Evolutionary conservation across 345 rosid species (phyloP).

Genomic region (Salix suchowensis): DNA sequence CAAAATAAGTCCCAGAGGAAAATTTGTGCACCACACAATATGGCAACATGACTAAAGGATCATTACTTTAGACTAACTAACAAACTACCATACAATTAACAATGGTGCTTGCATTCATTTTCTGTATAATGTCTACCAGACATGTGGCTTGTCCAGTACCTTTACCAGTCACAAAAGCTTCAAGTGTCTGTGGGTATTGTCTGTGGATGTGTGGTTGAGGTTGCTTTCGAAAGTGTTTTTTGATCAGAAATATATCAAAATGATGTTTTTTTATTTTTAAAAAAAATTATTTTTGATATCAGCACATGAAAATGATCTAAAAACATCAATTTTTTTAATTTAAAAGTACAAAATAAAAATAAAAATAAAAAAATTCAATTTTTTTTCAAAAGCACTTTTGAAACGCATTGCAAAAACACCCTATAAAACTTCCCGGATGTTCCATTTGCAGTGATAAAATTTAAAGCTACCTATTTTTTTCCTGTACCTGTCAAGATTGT

Average conservation of each 20-base stretch:
- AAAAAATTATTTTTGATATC: no score
- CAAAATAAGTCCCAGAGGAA: background rate
- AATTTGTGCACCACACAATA: background rate
- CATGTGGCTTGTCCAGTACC: background rate
- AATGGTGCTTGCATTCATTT: background rate
- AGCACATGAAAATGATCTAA: no score
- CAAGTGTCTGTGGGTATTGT: background rate
- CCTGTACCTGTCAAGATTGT: background rate
- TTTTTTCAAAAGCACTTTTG: no score
- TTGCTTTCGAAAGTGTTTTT: no score
- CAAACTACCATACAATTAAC: background rate
- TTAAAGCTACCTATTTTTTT: background rate
- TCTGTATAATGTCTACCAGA: background rate
- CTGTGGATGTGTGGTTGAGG: background rate
- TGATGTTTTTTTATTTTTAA: no score
- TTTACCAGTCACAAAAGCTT: background rate
- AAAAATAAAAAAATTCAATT: no score
- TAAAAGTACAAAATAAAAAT: no score
- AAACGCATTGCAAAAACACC: no score
- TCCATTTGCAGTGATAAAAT: background rate
- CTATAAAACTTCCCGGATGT: background rate
- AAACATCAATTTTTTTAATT: no score
- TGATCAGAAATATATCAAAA: no score
- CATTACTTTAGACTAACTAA: background rate
- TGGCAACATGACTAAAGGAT: background rate